Conservation (phyloP, 257 asterid species). For the Solanum sejunctum region DNA sequence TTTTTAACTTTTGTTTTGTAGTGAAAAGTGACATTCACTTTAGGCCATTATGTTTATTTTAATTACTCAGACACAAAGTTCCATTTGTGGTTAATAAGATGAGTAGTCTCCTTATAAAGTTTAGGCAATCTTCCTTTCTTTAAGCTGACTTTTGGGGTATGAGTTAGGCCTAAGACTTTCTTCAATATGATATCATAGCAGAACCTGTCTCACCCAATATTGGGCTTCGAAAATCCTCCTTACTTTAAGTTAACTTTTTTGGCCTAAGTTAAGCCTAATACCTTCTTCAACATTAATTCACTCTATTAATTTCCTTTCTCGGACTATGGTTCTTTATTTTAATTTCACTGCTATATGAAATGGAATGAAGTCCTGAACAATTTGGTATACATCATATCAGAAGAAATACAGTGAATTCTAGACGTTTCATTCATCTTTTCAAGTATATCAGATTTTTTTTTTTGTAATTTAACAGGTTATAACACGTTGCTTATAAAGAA, state of each 20-base stretch:
- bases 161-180: too few relatives aligned
- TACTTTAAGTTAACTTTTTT: too few relatives aligned
- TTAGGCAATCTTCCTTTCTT: too few relatives aligned
- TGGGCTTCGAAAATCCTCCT: too few relatives aligned
- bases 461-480: not conserved
- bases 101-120: too few relatives aligned
- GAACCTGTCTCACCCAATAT: too few relatives aligned
- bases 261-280: too few relatives aligned
- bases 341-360: not conserved
- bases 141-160: too few relatives aligned
- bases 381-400: not conserved
- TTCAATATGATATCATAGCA: too few relatives aligned
- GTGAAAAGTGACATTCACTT: not conserved
- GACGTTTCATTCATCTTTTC: not conserved
- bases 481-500: not conserved
- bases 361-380: not conserved
- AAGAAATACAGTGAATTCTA: not conserved
- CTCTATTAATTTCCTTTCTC: not conserved
- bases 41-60: not conserved
- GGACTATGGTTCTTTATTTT: not conserved
- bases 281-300: too few relatives aligned
- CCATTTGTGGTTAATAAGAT: too few relatives aligned
- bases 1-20: not conserved
- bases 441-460: not conserved
- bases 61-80: too few relatives aligned